These are phyloP conservation scores for Stephanodiscus minutulus DNA, from an alignment of 108 stramenopile species.

Conservation along the genomic window DNA sequence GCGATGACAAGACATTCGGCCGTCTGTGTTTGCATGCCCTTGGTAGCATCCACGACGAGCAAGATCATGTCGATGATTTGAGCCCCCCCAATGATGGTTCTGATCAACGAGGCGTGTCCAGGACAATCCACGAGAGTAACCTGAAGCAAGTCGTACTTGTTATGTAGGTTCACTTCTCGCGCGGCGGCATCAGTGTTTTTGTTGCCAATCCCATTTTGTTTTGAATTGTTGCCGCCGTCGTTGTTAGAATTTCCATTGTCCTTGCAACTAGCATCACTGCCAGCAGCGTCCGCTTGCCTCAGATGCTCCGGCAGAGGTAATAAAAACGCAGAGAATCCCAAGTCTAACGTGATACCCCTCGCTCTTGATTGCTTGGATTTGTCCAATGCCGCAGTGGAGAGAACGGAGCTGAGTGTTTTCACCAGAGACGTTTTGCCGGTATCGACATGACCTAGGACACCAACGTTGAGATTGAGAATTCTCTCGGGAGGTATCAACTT, in stretches of 20 bases:
- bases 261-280: constrained; percentile 6
- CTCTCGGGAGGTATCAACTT: constrained; percentile 49
- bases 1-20: constrained; percentile 98
- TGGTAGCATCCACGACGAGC: constrained; percentile 95
- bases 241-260: constrained; percentile 20
- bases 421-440: constrained; percentile 97
- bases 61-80: constrained; percentile 97
- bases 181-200: constrained; percentile 3
- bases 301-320: constrained; percentile 78
- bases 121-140: constrained; percentile 98
- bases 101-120: constrained; percentile 96
- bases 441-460: constrained; percentile 98
- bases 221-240: constrained; percentile 3
- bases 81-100: constrained; percentile 98
- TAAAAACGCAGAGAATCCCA: constrained; percentile 95
- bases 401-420: constrained; percentile 88
- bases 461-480: constrained; percentile 96
- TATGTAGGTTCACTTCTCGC: constrained; percentile 11
- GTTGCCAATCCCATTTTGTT: not conserved
- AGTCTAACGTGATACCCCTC: constrained; percentile 97
- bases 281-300: constrained; percentile 22
- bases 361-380: constrained; percentile 93
- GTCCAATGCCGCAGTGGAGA: constrained; percentile 98
- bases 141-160: constrained; percentile 60
- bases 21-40: constrained; percentile 99